These are phyloP conservation scores for Flaveria linearis DNA, from an alignment of 129 eudicot species.

Conservation along the genomic window DNA sequence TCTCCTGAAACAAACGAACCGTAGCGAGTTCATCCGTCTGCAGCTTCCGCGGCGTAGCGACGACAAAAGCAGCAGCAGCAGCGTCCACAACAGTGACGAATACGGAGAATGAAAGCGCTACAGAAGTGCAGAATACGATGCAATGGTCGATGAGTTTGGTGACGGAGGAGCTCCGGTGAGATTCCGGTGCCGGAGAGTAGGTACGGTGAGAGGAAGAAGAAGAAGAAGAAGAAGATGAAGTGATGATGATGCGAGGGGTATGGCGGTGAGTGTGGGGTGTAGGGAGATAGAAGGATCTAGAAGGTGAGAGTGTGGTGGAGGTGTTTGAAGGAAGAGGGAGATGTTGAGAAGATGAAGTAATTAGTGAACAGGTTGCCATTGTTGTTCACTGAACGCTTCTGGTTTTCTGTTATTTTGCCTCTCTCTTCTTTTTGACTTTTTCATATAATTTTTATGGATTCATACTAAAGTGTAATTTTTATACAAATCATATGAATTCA, in stretches of 20 bases:
- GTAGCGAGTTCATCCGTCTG: conserved; percentile 95
- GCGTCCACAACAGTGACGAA: conserved; percentile 62
- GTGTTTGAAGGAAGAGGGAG: conserved; percentile 21
- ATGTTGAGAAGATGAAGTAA: conserved; percentile 29
- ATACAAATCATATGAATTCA: too few species aligned
- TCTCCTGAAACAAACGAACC: conserved; percentile 85
- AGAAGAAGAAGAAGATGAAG: not conserved
- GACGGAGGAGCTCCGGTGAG: conserved; percentile 29
- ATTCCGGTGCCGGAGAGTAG: conserved; percentile 34
- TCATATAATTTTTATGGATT: too few species aligned
- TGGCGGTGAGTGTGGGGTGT: not conserved
- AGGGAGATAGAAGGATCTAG: conserved; percentile 17
- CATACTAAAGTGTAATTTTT: too few species aligned
- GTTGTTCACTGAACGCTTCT: not conserved
- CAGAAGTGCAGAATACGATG: conserved; percentile 60
- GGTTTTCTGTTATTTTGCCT: not conserved
- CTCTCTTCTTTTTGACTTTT: not conserved
- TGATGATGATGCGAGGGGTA: not conserved
- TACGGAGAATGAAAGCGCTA: conserved; percentile 60
- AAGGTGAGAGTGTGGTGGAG: conserved; percentile 20
- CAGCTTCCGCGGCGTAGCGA: conserved; percentile 62
- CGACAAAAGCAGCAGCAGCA: conserved; percentile 80
- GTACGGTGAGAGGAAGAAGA: conserved; percentile 24
- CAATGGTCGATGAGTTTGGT: conserved; percentile 47
- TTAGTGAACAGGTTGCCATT: conserved; percentile 40